phyloP scores from a whole-genome alignment of 768 basidiomycete species.

The Macrolepiota dolichaula region DNA sequence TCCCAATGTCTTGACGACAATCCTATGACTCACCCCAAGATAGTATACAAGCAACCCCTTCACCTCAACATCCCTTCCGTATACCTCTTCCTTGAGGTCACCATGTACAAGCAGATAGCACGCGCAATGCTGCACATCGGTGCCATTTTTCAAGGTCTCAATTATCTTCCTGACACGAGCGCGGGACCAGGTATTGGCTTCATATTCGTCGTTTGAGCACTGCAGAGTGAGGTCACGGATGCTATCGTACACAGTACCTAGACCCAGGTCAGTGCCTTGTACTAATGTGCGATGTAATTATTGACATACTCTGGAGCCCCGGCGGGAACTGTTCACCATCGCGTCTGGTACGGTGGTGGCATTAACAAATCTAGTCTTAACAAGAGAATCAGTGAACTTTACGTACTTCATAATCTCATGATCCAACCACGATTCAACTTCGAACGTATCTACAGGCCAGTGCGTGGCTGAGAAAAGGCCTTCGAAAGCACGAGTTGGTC shows the following conservation, averaged over 20 bases:
- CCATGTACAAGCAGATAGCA: neutral
- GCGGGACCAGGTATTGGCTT: neutral
- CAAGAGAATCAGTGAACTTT: neutral
- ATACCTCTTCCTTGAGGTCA: neutral
- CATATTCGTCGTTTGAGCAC: neutral
- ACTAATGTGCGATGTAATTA: neutral
- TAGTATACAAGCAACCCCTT: neutral
- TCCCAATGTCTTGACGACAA: neutral
- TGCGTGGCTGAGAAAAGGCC: neutral
- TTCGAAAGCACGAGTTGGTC: neutral
- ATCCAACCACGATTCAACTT: neutral
- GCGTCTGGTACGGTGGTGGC: neutral
- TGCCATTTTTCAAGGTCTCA: neutral
- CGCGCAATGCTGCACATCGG: neutral
- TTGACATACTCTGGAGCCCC: neutral
- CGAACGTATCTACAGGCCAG: neutral
- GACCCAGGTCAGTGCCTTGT: neutral
- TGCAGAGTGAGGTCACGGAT: neutral
- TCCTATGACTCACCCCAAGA: neutral
- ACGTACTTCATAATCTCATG: neutral
- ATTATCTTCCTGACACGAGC: neutral
- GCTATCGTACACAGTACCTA: neutral
- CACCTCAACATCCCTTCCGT: neutral
- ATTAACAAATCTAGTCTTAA: neutral
- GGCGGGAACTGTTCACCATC: neutral